Evolutionary conservation across 2,329 filamentous ascomycete species (phyloP), one percentile per base, ranked within the genome.

Genomic region (Didymosphaeria variabile): DNA sequence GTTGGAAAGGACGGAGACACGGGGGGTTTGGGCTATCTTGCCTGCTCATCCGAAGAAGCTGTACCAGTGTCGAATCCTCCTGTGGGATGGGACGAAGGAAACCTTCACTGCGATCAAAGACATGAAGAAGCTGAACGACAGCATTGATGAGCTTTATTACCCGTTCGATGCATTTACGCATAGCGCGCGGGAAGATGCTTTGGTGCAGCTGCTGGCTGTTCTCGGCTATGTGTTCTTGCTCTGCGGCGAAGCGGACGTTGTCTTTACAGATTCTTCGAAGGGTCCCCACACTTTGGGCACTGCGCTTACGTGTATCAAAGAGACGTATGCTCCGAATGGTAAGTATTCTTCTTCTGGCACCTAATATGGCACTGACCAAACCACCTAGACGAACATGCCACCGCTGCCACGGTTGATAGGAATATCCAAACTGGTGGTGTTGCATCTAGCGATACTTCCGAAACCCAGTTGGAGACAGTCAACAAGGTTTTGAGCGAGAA

Each of bases 291-390:
- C 12, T 34, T 40, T 53, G 34, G 40, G 34, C 1, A 53, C 50
- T 10, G 50, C 34, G 31, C 5, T 53, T 5, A 53, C 21, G 1
- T 34, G 21, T 15, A 53, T 53, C 4, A 53, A 53, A 29, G 19
- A 53, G 21, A 9, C 36, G 19, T 40, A 53, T 32, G 50, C 34
- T n/a, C 50, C 50, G 2, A 29, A 53, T 29, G 50, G 49, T 52
- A 52, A 26, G 32, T 13, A 3, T n/a, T 5, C 5, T 10, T 5
- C 4, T 21, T 15, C n/a, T 13, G 12, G 3, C 8, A 9, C 9
- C 15, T 19, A 29, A n/a, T 15, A 34, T 3, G 12, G 5, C 10
- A 40, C 49, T 52, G 26, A 52, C 17, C 21, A 9, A 17, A 17
- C 2, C 23, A 21, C 15, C 3, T 9, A 51, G 47, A 38, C 7